These are phyloP conservation scores for Mycena galericulata DNA, from an alignment of 768 basidiomycete genomes.

Conservation along the genomic window DNA sequence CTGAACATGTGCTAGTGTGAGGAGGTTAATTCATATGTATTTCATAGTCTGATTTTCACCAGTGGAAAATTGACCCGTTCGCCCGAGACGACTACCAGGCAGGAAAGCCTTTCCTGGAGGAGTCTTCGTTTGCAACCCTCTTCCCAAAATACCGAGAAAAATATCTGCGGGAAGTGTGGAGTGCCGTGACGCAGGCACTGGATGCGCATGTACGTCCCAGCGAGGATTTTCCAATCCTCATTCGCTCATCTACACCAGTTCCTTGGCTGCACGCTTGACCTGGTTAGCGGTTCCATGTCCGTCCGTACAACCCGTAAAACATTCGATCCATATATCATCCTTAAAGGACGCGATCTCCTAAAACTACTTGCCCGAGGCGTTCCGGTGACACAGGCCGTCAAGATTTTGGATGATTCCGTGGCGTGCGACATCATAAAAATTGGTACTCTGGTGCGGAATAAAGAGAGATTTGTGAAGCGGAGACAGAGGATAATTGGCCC, in stretches of 20 bases:
- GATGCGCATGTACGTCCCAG: conserved; percentile 74
- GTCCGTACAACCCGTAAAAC: conserved; percentile 97
- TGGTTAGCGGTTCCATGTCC: conserved; percentile 97
- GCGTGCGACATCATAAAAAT: conserved; percentile 99
- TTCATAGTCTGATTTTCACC: conserved; percentile 1
- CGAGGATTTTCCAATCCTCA: not conserved
- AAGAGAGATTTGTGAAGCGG: conserved; percentile 96
- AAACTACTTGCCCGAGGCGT: conserved; percentile 96
- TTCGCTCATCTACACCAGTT: conserved; percentile 63
- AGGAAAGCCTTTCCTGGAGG: conserved; percentile 85
- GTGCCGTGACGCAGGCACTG: conserved; percentile 85
- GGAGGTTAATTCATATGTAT: conserved; percentile 29
- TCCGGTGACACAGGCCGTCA: conserved; percentile 84
- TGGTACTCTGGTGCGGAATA: conserved; percentile 92
- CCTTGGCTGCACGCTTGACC: conserved; percentile 90
- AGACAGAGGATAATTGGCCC: conserved; percentile 97
- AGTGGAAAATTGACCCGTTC: conserved; percentile 95
- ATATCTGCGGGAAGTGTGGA: conserved; percentile 95
- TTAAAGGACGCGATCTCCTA: conserved; percentile 96
- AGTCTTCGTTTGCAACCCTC: conserved; percentile 97
- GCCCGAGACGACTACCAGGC: conserved; percentile 78
- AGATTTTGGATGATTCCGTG: conserved; percentile 88
- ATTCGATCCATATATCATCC: conserved; percentile 94
- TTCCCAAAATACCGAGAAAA: conserved; percentile 99
- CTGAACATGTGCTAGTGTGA: conserved; percentile 54